These are phyloP conservation scores for Colletotrichum sp. DNA, from an alignment of 2,329 filamentous ascomycete species.

Conservation along the genomic window DNA sequence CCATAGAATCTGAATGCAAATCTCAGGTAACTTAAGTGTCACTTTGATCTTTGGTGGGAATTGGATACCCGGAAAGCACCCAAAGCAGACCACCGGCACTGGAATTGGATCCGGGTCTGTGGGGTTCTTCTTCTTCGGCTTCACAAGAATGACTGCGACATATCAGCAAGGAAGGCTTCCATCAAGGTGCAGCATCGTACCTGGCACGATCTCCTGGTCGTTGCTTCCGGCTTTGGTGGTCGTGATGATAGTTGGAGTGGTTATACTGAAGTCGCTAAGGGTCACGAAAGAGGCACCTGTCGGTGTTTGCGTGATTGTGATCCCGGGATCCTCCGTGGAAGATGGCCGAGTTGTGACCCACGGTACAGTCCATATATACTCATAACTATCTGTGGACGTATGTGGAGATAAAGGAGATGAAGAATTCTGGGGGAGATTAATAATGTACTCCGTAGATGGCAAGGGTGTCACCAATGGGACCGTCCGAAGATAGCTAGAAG, in stretches of 20 bases:
- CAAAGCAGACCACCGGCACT: neutral
- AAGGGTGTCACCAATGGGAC: neutral
- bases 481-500: neutral
- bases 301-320: neutral
- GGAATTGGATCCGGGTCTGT: neutral
- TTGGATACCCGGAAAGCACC: neutral
- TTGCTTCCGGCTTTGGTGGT: neutral
- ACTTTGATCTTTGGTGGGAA: neutral
- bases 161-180: neutral
- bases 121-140: neutral
- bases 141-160: neutral
- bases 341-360: neutral
- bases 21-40: neutral
- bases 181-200: neutral
- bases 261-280: neutral
- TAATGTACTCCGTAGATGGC: neutral
- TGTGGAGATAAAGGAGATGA: neutral
- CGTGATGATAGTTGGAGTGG: neutral
- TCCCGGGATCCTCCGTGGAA: neutral
- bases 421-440: neutral
- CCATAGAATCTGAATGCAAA: neutral
- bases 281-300: neutral
- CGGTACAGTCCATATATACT: neutral
- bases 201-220: neutral
- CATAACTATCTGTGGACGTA: neutral